Evolutionary conservation across 768 basidiomycete species (phyloP), one percentile per base, ranked within the genome.

Genomic region (Kwoniella botswanensis): DNA sequence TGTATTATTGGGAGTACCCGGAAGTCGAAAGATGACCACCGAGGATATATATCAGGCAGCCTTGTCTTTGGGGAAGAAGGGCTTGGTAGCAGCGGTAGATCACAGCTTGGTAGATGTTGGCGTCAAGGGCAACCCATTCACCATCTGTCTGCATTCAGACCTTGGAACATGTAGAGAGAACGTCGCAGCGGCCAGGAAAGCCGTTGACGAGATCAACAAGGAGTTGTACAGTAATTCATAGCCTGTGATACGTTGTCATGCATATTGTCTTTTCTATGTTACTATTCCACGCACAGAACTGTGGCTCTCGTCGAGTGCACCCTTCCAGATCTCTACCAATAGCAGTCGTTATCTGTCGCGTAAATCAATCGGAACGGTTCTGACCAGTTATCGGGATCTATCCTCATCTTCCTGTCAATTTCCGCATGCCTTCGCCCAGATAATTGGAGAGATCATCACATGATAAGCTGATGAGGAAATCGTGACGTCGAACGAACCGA

Each of bases 201-300:
- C 89, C 24, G 89, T 90, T 0, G 88, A 90, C 64, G 85, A 86
- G 72, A 88, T 86, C 70, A 89, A 89, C 74, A 65, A 67, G 61
- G 67, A 35, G 84, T 71, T 75, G 73, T 74, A 78, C 63, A 43
- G 26, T 63, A 43, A 43, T 18, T 29, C 61, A 61, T 22, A 59
- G 46, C 6, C 12, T 24, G 24, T 41, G 7, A 15, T 63, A 4
- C n/a, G 18, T 15, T n/a, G 13, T 21, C 41, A 46, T 63, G 61
- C 22, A 60, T 60, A 63, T 43, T 60, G 24, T 12, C 61, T 63
- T 44, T 46, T n/a, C 61, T 17, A 42, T 41, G 29, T 22, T 24
- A 56, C 17, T 22, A 5, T n/a, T 21, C 35, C 35, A 35, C 7
- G 35, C 35, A 35, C 4, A 35, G 5, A 35, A 35, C 7, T 35